Evolutionary conservation across 108 stramenopile species (phyloP).

Genomic region (Mediolabrus comicus): DNA sequence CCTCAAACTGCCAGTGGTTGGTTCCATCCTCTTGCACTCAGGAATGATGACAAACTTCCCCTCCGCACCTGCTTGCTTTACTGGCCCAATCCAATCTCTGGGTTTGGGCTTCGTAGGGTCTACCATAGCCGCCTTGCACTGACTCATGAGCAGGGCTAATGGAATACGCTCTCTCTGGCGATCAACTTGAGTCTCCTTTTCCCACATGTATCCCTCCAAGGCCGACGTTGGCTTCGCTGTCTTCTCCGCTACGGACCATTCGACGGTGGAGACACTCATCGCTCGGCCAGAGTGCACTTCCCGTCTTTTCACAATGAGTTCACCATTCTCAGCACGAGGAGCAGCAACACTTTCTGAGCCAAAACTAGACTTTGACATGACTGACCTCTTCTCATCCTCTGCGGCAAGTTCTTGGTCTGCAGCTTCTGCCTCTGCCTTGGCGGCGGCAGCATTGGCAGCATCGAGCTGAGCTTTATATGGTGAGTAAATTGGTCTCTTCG

Average conservation of each 20-base stretch:
- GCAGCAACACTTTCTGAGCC: constrained; percentile 43
- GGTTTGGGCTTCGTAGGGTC: constrained; percentile 74
- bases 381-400: constrained; percentile 29
- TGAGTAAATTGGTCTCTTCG: constrained; percentile 65
- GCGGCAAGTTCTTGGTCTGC: constrained; percentile 37
- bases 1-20: constrained; percentile 72
- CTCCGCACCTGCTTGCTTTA: constrained; percentile 49
- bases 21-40: constrained; percentile 82
- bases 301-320: constrained; percentile 71
- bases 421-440: constrained; percentile 33
- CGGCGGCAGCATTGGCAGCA: constrained; percentile 33
- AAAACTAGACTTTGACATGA: constrained; percentile 13
- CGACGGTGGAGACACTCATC: constrained; percentile 77
- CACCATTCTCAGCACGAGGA: constrained; percentile 71
- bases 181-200: constrained; percentile 89
- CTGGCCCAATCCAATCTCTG: constrained; percentile 74
- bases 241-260: constrained; percentile 89
- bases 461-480: constrained; percentile 34
- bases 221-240: constrained; percentile 67
- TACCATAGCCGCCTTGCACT: constrained; percentile 52
- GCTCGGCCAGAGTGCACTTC: constrained; percentile 85
- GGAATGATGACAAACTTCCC: constrained; percentile 79
- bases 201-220: constrained; percentile 89
- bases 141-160: constrained; percentile 71
- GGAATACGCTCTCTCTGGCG: constrained; percentile 78